Base-by-base conservation (phyloP, 768 basidiomycete species). In the Tricholoma terreum region DNA sequence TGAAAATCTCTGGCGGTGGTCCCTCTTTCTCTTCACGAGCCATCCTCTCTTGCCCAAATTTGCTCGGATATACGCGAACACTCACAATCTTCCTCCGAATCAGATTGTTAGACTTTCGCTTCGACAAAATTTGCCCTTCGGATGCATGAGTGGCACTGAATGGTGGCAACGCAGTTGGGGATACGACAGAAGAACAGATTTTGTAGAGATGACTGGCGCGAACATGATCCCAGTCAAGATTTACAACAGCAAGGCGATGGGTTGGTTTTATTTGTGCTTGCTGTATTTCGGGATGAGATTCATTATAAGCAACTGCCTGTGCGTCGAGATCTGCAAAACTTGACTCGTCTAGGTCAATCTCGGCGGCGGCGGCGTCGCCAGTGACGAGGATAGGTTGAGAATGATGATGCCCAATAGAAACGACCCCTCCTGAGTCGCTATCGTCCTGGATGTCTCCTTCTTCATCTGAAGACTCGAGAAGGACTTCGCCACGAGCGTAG, bases 151-250 rank as follows among this genome's bases (percentile, higher is more conserved):
- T 45, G 62, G 58, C 57, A 58, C 34, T 63, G 12, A 38, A 21
- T 62, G 2, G 67, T 52, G 27, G 66, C 68, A 69, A 3, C 5
- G 83, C 80, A 10, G 79, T 73, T 12, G 83, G 71, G 6, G 90
- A 87, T 5, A 96, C 80, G 40, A 94, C 82, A 2, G 95, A 98
- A 15, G 91, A 84, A 73, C 92, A 92, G 34, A 98, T 91, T 73
- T 91, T 93, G 82, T 86, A 97, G 11, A 99, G 76, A 69, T 98
- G 94, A 17, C 75, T 75, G 0, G 96, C 93, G 55, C 89, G 88
- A 51, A 98, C 85, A 72, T 98, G 84, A 70, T 98, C 97, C 97
- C 97, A 99, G 73, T 99, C 97, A 52, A 98, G 82, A 69, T 98
- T 98, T 61, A 98, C 96, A 45, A 89, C 82, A 0, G 96, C 97